Conservation (phyloP, 306 rosid species). For the Rosa chinensis region DNA sequence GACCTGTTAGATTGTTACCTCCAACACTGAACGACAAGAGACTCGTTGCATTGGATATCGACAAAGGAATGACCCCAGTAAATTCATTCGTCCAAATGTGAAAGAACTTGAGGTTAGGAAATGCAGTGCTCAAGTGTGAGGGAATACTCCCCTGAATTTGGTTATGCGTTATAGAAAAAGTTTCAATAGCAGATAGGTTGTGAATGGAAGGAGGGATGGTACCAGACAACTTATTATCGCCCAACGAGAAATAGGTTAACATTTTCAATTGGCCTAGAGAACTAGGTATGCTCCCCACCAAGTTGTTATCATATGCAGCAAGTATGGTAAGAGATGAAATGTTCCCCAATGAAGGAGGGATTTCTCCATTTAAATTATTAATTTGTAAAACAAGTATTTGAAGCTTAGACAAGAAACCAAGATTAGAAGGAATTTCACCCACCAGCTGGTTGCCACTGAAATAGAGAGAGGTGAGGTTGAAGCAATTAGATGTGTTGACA, state of each 20-base stretch:
- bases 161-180: background rate
- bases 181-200: background rate
- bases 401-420: background rate
- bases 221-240: too few species aligned
- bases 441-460: background rate
- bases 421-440: background rate
- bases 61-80: background rate
- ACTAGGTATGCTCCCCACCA: background rate
- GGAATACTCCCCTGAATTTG: background rate
- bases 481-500: background rate
- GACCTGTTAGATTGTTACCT: background rate
- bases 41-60: background rate
- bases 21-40: rapidly evolving
- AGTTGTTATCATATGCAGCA: background rate
- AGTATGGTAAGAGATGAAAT: background rate
- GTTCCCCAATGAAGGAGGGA: background rate
- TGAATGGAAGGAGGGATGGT: background rate
- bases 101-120: rapidly evolving
- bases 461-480: background rate
- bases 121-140: background rate
- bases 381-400: rapidly evolving
- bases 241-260: background rate
- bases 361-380: background rate
- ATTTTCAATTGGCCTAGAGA: background rate
- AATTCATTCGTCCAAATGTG: rapidly evolving